phyloP scores from a whole-genome alignment of 148 eudicot species.

The Polygonum aviculare region DNA sequence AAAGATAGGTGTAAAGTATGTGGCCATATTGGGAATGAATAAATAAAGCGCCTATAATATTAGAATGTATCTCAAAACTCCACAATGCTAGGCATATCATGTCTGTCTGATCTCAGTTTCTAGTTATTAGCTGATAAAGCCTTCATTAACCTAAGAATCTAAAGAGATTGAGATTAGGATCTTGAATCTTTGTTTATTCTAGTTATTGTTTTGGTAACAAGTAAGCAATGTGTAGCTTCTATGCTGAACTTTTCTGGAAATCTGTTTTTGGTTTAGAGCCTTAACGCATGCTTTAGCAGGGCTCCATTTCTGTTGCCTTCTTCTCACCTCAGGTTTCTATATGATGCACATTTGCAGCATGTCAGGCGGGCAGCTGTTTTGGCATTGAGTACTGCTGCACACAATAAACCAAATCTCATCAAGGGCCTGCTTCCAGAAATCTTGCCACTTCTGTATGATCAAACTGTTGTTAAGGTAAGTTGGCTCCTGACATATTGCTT shows the following conservation, averaged over 20 bases:
- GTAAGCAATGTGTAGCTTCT: neutral
- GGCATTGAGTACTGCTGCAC: conserved; percentile 94
- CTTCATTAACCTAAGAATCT: neutral
- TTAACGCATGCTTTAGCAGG: neutral
- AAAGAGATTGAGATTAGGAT: neutral
- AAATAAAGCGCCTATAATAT: neutral
- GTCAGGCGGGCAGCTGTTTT: conserved; percentile 97
- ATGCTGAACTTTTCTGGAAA: neutral
- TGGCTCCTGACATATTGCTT: conserved; percentile 8
- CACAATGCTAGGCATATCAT: neutral
- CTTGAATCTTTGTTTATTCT: neutral
- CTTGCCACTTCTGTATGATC: conserved; percentile 93
- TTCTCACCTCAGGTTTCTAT: neutral
- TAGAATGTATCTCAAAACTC: neutral
- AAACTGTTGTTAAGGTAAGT: conserved; percentile 76
- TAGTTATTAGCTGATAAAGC: neutral
- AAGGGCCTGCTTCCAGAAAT: conserved; percentile 89
- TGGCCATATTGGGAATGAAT: neutral
- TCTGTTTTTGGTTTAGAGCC: neutral
- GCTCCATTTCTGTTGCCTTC: neutral
- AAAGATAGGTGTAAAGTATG: neutral
- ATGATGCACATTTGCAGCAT: conserved; percentile 51
- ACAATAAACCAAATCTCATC: conserved; percentile 90
- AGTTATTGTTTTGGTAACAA: neutral
- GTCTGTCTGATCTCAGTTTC: neutral